Conservation (phyloP, 257 asterid genomes). For the Cordia subcordata region DNA sequence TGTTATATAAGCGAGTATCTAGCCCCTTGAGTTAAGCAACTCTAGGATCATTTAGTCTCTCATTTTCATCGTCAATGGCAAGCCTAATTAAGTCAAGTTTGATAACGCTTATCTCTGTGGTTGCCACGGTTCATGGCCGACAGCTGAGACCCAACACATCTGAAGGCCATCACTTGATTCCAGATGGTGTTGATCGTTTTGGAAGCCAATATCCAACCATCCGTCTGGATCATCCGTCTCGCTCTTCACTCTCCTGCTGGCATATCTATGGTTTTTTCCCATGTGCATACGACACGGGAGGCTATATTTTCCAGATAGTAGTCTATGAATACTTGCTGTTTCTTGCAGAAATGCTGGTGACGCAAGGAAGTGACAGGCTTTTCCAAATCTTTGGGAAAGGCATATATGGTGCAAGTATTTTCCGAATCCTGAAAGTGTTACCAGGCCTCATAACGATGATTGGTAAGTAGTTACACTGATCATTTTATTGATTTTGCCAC, state of each 20-base stretch:
- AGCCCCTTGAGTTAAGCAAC: no score
- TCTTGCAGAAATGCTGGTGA: constrained; percentile 27
- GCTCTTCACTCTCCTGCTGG: neutral
- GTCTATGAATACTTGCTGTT: constrained; percentile 32
- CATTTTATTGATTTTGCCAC: no score
- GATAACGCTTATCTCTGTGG: neutral
- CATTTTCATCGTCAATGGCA: neutral
- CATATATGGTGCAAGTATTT: constrained; percentile 33
- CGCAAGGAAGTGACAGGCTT: constrained; percentile 31
- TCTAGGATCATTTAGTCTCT: no score
- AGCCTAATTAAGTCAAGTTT: neutral
- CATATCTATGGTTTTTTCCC: neutral
- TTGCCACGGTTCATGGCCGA: neutral
- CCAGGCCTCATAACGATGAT: constrained; percentile 37
- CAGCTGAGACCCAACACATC: neutral
- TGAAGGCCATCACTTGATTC: neutral
- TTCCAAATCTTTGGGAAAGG: constrained; percentile 41
- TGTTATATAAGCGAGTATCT: no score
- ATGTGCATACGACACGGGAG: constrained; percentile 39
- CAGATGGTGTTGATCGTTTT: neutral
- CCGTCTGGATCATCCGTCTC: neutral
- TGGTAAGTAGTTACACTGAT: constrained; percentile 21
- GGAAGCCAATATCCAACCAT: neutral
- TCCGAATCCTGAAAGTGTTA: constrained; percentile 29
- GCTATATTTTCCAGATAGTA: constrained; percentile 29